Evolutionary conservation across 2,329 filamentous ascomycete genomes (phyloP), one percentile per base, ranked within the genome.

Genomic region (Hirsutella rhossiliensis): DNA sequence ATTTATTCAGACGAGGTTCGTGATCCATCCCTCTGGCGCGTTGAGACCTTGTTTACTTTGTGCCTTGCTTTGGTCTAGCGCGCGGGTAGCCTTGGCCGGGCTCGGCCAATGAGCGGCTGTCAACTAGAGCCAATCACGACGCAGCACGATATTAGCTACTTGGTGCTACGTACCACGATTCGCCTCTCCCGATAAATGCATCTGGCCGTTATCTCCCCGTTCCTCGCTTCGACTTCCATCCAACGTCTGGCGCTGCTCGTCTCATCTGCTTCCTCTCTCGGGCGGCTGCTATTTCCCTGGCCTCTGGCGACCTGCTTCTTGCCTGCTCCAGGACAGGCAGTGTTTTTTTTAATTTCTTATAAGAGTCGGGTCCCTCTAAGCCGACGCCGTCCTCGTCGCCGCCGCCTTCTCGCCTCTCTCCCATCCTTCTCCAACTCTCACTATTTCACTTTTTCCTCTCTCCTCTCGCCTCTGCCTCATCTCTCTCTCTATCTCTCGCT

Each of bases 41-140:
- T 59, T 20, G 5, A 17, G 12, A 38, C 31, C 56, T 63, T 68
- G 65, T 68, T 69, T 69, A 69, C 66, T 67, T 60, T 48, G 27
- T 54, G 48, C 52, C 59, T 55, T 46, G 31, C 59, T 62, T 49
- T 20, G 55, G 63, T 47, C 52, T 66, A 65, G 63, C 49, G 50
- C 45, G 17, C 32, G 29, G 23, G n/a, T n/a, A 29, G 40, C 29
- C 15, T 19, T 19, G 18, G 13, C 15, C 18, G 7, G 11, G n/a
- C 18, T 15, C 18, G 9, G 27, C 43, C 43, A 44, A 44, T 44
- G 15, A 40, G 18, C 20, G 31, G 17, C 38, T 4, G 13, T 20
- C 13, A 3, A 8, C 4, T 8, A 7, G 28, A 32, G 28, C 40
- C 44, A 45, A 40, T 45, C 44, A 28, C 23, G 29, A 29, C 30